Evolutionary conservation across 345 rosid species (phyloP).

Genomic region (Cardamine chenopodiifolia): DNA sequence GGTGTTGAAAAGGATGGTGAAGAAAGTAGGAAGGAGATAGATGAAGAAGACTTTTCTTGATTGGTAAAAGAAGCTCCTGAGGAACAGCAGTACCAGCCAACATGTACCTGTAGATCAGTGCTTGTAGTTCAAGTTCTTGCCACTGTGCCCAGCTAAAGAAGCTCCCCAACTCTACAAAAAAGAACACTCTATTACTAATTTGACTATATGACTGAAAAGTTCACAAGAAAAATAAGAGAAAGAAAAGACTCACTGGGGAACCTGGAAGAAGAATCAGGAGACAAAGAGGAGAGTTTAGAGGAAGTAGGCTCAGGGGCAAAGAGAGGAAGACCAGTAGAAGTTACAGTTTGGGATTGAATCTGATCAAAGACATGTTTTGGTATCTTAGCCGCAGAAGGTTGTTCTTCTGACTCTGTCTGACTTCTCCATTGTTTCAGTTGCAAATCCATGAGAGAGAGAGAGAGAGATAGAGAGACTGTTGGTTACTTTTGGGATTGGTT

Average conservation of each 20-base stretch:
- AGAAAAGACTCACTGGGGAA: constrained; percentile 53
- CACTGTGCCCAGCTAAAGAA: constrained; percentile 81
- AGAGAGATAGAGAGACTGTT: constrained; percentile 41
- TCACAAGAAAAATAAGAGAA: background rate
- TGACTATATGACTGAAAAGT: background rate
- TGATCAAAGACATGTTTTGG: constrained; percentile 70
- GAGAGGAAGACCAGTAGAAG: constrained; percentile 78
- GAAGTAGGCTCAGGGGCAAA: constrained; percentile 63
- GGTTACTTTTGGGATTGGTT: constrained; percentile 30
- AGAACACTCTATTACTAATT: background rate
- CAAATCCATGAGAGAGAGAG: constrained; percentile 78
- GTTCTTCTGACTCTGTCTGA: constrained; percentile 68
- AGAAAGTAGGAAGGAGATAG: constrained; percentile 66
- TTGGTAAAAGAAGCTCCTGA: constrained; percentile 80
- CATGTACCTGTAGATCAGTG: constrained; percentile 93
- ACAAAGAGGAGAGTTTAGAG: constrained; percentile 55
- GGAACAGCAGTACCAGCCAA: constrained; percentile 85
- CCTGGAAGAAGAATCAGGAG: constrained; percentile 55
- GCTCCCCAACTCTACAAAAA: constrained; percentile 66
- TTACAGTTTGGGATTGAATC: constrained; percentile 43
- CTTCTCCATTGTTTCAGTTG: constrained; percentile 92
- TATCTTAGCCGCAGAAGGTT: constrained; percentile 60
- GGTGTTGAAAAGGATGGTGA: constrained; percentile 58
- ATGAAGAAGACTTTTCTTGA: constrained; percentile 79
- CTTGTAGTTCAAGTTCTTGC: constrained; percentile 97